Base-by-base conservation (phyloP, 208 protist species). In the Leishmania mexicana region DNA sequence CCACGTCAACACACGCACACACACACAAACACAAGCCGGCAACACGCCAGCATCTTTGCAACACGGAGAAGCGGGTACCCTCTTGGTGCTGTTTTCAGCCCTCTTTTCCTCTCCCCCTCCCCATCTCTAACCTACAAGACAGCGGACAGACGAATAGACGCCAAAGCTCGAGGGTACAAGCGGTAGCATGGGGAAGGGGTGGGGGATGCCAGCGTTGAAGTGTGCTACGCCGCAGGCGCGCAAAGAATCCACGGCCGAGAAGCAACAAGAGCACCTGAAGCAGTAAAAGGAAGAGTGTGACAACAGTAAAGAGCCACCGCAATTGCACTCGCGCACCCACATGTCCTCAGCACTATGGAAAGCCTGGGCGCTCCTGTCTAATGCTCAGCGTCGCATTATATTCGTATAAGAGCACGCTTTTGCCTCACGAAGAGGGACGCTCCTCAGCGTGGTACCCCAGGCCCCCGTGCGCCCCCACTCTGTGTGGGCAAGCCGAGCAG, bases 261-360 rank as follows among this genome's bases (percentile, higher is more conserved):
- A 57, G 51, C 31, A 83, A 78, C 28, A 64, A 62, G 54, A 76
- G 35, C 42, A 84, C 24, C 8, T 57, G 45, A 54, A 75, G 67
- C 51, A n/a, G 57, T 28, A 45, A 75, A 71, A 76, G 77, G 77
- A 81, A 78, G 78, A 80, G 10, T 28, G n/a, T 6, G 8, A 24
- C 13, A 73, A n/a, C 19, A 11, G 68, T 31, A 73, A 47, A 73
- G 4, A 73, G 8, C 35, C 42, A 8, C 68, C 35, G n/a, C 40
- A 19, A 73, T 15, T 7, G 19, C 35, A n/a, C 38, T 49, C 65
- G 42, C 42, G 3, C 42, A 28, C 31, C 4, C 35, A 15, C 19
- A 47, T 3, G 19, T 11, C 42, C 2, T 73, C 65, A 35, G 17
- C 21, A n/a, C 13, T 15, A 51, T 3, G 42, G 10, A n/a, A 21